Evolutionary conservation across 2,329 filamentous ascomycete species (phyloP).

Genomic region (Thielaviopsis euricoi): DNA sequence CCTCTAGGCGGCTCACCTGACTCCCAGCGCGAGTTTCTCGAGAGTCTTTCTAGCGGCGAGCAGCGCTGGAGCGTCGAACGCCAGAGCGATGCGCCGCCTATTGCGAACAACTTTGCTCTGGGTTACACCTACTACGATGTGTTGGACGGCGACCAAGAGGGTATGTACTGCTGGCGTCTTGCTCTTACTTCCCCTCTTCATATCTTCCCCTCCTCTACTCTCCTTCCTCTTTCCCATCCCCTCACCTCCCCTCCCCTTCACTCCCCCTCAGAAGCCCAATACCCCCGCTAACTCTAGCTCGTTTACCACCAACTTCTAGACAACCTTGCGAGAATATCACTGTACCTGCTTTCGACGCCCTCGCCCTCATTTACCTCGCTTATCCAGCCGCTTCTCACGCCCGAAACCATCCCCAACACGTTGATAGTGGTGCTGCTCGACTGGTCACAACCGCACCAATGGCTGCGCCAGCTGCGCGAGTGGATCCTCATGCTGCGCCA

Average conservation of each 20-base stretch:
- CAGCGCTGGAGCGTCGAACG: conserved; percentile 36
- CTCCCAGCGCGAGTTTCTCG: conserved; percentile 71
- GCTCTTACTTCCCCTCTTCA: not conserved
- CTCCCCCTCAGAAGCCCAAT: not conserved
- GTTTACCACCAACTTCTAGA: conserved; percentile 40
- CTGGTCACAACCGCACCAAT: conserved; percentile 87
- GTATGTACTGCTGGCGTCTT: conserved; percentile 25
- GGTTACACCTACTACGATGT: conserved; percentile 95
- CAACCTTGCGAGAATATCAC: conserved; percentile 72
- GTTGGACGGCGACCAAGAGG: conserved; percentile 83
- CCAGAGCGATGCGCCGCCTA: conserved; percentile 49
- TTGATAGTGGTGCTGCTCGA: conserved; percentile 84
- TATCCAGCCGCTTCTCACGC: conserved; percentile 67
- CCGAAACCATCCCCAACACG: conserved; percentile 69
- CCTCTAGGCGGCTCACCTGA: conserved; percentile 61
- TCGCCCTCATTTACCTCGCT: conserved; percentile 70
- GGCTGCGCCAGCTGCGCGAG: conserved; percentile 73
- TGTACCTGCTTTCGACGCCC: conserved; percentile 77
- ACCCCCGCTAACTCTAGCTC: not conserved
- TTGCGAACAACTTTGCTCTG: conserved; percentile 82
- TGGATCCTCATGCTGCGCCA: conserved; percentile 77
- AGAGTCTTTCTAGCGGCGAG: conserved; percentile 40
- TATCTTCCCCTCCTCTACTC: not conserved
- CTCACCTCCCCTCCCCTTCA: too few species aligned
- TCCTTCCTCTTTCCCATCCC: too few species aligned